These are phyloP conservation scores for Gossypium mustelinum DNA, from an alignment of 345 rosid species.

Conservation along the genomic window DNA sequence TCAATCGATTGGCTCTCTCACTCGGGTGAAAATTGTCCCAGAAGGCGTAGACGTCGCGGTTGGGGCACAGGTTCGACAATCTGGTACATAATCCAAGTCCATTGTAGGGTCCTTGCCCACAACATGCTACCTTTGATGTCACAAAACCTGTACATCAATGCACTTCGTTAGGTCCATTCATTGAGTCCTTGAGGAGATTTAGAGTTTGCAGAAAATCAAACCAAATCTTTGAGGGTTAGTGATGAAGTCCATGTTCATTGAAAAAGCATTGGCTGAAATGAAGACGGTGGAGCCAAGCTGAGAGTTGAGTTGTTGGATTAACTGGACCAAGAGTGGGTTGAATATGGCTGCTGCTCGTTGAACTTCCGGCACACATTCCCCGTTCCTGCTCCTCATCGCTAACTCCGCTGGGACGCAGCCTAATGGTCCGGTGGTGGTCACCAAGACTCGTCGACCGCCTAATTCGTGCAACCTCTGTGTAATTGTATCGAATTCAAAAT, in stretches of 20 bases:
- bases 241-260: constrained; percentile 39
- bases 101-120: constrained; percentile 50
- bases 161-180: too few relatives aligned
- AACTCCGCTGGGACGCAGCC: constrained; percentile 48
- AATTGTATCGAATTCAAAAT: background rate
- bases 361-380: constrained; percentile 35
- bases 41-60: constrained; percentile 40
- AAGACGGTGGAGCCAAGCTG: constrained; percentile 40
- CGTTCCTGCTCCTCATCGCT: constrained; percentile 40
- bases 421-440: constrained; percentile 49
- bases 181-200: background rate
- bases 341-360: constrained; percentile 37
- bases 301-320: constrained; percentile 33
- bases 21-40: constrained; percentile 56
- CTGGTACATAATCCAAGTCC: constrained; percentile 41
- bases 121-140: constrained; percentile 48
- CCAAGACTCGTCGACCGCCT: constrained; percentile 46
- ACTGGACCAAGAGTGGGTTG: constrained; percentile 36
- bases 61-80: constrained; percentile 39
- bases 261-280: constrained; percentile 28
- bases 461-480: constrained; percentile 39
- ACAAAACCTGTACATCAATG: constrained; percentile 31
- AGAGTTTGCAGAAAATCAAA: background rate
- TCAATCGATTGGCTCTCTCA: constrained; percentile 33
- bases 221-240: constrained; percentile 37